Conservation (phyloP, 2,329 filamentous ascomycete species). For the Truncatella angustata region DNA sequence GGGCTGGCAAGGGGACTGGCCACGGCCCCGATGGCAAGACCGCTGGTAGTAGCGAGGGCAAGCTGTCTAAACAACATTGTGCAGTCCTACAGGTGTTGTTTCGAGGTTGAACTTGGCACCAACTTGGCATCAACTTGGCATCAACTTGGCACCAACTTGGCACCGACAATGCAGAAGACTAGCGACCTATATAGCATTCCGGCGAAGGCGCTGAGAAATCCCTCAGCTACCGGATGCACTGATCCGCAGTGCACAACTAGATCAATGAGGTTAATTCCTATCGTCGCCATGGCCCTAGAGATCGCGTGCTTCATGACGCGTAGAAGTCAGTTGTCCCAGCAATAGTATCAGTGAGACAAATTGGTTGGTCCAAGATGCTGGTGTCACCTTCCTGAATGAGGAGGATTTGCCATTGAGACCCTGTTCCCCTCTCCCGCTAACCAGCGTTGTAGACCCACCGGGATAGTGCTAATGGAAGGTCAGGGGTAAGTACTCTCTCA, state of each 20-base stretch:
- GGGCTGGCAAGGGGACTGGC: constrained; percentile 15
- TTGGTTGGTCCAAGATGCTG: neutral
- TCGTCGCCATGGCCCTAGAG: neutral
- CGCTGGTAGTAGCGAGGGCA: constrained; percentile 15
- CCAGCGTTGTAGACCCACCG: no score
- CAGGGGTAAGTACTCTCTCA: no score
- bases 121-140: neutral
- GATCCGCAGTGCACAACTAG: neutral
- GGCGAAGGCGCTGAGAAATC: neutral
- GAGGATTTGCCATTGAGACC: neutral
- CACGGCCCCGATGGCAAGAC: constrained; percentile 15
- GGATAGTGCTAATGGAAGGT: no score
- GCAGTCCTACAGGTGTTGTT: no score
- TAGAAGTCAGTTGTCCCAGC: constrained; percentile 3
- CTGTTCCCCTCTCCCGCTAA: no score
- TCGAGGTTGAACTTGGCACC: no score
- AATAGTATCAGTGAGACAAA: neutral
- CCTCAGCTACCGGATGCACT: neutral
- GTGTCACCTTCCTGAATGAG: constrained; percentile 6
- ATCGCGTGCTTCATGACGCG: constrained; percentile 4
- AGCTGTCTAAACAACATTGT: constrained; percentile 18
- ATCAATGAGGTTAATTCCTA: neutral
- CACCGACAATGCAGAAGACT: neutral
- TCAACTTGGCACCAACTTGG: neutral
- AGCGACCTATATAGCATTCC: neutral